Conservation (phyloP, 2,329 filamentous ascomycete genomes). For the Nigrospora sphaerica region DNA sequence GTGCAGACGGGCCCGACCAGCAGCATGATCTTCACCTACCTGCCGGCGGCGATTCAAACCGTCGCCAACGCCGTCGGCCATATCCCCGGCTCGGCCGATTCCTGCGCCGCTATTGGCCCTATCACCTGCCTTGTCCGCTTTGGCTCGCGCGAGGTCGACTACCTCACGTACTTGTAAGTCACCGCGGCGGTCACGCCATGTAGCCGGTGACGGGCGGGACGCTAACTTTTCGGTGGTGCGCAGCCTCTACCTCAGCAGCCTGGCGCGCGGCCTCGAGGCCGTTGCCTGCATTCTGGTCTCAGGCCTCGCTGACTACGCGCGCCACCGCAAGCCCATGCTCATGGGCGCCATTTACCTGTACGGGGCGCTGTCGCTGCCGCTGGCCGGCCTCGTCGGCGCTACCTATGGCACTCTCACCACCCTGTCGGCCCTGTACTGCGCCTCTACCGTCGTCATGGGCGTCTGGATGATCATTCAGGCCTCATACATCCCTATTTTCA, state of each 20-base stretch:
- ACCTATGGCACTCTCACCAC: slow-evolving; percentile 5
- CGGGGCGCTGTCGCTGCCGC: slow-evolving; percentile 7
- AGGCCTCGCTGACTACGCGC: slow-evolving; percentile 9
- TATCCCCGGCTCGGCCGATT: too few relatives aligned
- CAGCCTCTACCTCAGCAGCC: slow-evolving; percentile 7
- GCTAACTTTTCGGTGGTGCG: not conserved
- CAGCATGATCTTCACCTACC: too few relatives aligned
- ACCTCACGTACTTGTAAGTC: too few relatives aligned
- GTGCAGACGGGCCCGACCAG: too few relatives aligned
- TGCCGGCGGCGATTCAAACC: too few relatives aligned
- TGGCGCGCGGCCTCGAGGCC: slow-evolving; percentile 7
- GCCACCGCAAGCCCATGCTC: slow-evolving; percentile 8
- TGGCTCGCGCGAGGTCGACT: too few relatives aligned
- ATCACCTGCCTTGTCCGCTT: too few relatives aligned
- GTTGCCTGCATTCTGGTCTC: slow-evolving; percentile 5
- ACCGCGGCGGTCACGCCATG: too few relatives aligned
- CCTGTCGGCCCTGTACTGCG: slow-evolving; percentile 5
- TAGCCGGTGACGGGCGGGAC: too few relatives aligned
- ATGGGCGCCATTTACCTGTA: slow-evolving; percentile 7
- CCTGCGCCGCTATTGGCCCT: too few relatives aligned
- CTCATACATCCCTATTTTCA: not conserved
- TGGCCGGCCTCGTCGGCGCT: slow-evolving; percentile 5
- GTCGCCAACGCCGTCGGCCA: too few relatives aligned
- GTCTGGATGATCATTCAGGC: slow-evolving; percentile 1
- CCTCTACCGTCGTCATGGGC: slow-evolving; percentile 5